A percentile compares a stretch with the other conserved stretches of the same genome.
These are phyloP conservation scores for Yueomyces sp. DNA, from an alignment of 805 yeast genomes.

Conservation along the genomic window DNA sequence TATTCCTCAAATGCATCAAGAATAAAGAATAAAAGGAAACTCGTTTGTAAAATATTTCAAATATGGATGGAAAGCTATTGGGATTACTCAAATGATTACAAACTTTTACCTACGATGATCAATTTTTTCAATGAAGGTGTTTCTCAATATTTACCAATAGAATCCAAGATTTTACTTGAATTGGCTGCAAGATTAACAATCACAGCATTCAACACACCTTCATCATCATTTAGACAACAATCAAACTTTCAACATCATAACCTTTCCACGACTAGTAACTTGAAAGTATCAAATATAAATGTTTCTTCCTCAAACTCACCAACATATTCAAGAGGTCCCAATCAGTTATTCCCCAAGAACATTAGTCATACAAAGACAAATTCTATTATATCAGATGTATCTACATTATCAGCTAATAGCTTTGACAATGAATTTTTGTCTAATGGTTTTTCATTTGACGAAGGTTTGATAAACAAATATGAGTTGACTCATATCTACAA, in stretches of 20 bases:
- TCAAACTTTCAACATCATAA: neutral
- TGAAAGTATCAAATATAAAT: no score
- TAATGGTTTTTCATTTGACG: conserved; percentile 25
- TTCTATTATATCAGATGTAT: conserved; percentile 27
- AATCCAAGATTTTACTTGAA: conserved; percentile 47
- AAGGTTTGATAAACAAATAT: conserved; percentile 44
- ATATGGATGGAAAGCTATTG: conserved; percentile 88
- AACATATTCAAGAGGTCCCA: conserved; percentile 23
- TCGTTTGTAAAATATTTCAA: conserved; percentile 57
- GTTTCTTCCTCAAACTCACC: neutral
- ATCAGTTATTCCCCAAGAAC: conserved; percentile 42
- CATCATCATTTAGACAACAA: neutral
- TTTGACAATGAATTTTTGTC: conserved; percentile 8
- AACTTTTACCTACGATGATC: conserved; percentile 51
- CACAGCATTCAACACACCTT: conserved; percentile 19
- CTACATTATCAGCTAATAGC: conserved; percentile 6
- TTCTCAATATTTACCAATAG: conserved; percentile 48
- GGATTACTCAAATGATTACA: conserved; percentile 51
- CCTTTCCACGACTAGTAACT: neutral
- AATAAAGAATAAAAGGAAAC: conserved; percentile 46
- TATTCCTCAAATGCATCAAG: conserved; percentile 31
- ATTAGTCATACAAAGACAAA: conserved; percentile 21
- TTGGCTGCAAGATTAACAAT: conserved; percentile 40
- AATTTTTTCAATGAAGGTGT: conserved; percentile 72
- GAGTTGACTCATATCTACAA: conserved; percentile 34